Evolutionary conservation across 208 protist species (phyloP).

Genomic region (Angomonas ambiguus): DNA sequence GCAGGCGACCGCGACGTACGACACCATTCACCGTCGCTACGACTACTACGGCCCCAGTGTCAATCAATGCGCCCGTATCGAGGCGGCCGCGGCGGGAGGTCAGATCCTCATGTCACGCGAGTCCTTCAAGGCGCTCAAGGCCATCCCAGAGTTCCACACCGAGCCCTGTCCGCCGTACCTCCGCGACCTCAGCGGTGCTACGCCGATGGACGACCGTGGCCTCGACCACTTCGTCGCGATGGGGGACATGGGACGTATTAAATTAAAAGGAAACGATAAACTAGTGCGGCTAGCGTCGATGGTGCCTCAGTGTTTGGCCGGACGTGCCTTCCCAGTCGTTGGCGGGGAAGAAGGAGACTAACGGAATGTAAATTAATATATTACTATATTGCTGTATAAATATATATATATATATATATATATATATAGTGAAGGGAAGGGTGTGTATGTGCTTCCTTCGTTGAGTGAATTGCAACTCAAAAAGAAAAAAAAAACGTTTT

Average conservation of each 20-base stretch:
- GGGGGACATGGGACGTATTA: slow-evolving; percentile 32
- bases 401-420: not conserved
- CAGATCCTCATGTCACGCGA: slow-evolving; percentile 76
- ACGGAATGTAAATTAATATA: no score
- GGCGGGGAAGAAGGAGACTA: no score
- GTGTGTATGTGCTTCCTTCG: no score
- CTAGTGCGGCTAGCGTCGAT: slow-evolving; percentile 56
- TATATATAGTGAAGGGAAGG: no score
- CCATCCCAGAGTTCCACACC: slow-evolving; percentile 44
- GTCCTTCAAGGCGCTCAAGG: slow-evolving; percentile 55
- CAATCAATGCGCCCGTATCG: slow-evolving; percentile 77
- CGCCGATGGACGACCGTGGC: slow-evolving; percentile 17
- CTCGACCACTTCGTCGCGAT: slow-evolving; percentile 62
- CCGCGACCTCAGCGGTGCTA: slow-evolving; percentile 17
- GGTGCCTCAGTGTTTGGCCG: slow-evolving; percentile 40
- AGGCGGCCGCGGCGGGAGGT: slow-evolving; percentile 57
- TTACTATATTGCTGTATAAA: no score
- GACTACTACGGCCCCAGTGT: slow-evolving; percentile 90
- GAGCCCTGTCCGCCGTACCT: slow-evolving; percentile 45
- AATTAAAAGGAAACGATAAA: slow-evolving; percentile 44
- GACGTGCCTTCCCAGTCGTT: slow-evolving; percentile 49
- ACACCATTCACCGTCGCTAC: slow-evolving; percentile 59
- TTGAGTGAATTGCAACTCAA: no score
- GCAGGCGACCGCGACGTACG: slow-evolving; percentile 52
- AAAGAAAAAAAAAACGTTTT: no score